These are phyloP conservation scores for Stephanodiscus triporus DNA, from an alignment of 108 stramenopile species.

Conservation along the genomic window DNA sequence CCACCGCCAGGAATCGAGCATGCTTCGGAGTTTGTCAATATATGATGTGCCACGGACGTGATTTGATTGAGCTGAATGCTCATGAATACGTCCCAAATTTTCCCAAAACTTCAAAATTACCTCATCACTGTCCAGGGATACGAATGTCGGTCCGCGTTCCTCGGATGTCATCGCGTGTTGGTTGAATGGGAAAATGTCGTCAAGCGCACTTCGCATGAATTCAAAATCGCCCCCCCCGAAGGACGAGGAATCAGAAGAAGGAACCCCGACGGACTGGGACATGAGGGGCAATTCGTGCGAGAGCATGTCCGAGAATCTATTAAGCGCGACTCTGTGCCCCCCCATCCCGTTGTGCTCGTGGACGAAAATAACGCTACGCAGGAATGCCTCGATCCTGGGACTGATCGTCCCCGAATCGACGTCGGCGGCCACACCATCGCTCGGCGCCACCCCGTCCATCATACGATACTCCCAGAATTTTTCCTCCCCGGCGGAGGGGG, in stretches of 20 bases:
- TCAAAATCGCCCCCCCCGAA: background rate
- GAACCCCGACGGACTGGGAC: background rate
- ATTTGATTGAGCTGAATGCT: conserved; percentile 4
- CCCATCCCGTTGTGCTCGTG: conserved; percentile 29
- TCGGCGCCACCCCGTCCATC: too few species aligned
- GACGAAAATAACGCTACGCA: conserved; percentile 31
- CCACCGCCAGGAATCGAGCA: conserved; percentile 42
- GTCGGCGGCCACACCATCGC: too few species aligned
- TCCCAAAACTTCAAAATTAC: conserved; percentile 18
- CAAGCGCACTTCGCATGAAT: background rate
- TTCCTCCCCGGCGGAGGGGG: conserved; percentile 1
- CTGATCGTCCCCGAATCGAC: conserved; percentile 6
- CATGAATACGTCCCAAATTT: conserved; percentile 8
- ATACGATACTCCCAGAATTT: conserved; percentile 6
- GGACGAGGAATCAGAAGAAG: too few species aligned
- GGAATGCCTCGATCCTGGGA: conserved; percentile 27
- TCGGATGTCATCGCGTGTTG: background rate
- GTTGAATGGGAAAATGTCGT: background rate
- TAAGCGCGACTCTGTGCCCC: conserved; percentile 32
- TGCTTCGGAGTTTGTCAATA: conserved; percentile 1
- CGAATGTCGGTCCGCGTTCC: conserved; percentile 8
- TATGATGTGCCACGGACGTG: background rate
- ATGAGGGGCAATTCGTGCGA: conserved; percentile 29
- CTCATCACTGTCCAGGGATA: conserved; percentile 19
- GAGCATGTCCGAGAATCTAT: conserved; percentile 44